These are phyloP conservation scores for Nematocida ausubeli DNA, from an alignment of 371 early-diverging fungal species.

Conservation along the genomic window DNA sequence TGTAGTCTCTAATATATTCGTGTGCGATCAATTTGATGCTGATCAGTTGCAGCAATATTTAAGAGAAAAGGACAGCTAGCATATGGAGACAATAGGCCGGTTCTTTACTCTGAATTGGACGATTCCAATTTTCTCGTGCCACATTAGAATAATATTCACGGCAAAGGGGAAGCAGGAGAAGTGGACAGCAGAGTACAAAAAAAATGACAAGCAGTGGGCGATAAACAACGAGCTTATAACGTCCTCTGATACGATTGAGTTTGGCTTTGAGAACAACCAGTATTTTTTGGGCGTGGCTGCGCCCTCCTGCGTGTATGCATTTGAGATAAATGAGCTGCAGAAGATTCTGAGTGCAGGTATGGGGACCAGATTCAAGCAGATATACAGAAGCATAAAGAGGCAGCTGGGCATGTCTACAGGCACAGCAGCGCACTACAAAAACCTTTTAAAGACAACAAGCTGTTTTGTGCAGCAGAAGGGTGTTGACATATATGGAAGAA, in stretches of 20 bases:
- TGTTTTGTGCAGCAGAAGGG: neutral
- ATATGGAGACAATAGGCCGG: neutral
- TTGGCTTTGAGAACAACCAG: neutral
- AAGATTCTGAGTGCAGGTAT: neutral
- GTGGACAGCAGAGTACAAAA: neutral
- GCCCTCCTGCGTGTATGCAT: neutral
- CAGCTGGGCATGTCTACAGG: neutral
- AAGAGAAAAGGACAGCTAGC: too few relatives aligned
- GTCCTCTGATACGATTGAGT: neutral
- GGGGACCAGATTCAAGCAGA: neutral
- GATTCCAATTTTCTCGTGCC: neutral
- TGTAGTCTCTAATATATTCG: too few relatives aligned
- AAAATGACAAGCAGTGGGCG: neutral
- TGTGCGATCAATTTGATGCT: too few relatives aligned
- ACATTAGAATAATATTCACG: neutral
- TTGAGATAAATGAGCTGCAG: neutral
- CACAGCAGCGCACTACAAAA: neutral
- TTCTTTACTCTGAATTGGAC: neutral
- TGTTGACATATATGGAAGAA: neutral
- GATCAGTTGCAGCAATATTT: too few relatives aligned
- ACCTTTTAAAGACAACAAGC: neutral
- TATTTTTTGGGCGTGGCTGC: neutral
- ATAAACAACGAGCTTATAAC: neutral
- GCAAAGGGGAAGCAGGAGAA: neutral
- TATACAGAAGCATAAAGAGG: neutral